Base-by-base conservation (phyloP, 148 eudicot species). In the Hydrangea macrophylla region DNA sequence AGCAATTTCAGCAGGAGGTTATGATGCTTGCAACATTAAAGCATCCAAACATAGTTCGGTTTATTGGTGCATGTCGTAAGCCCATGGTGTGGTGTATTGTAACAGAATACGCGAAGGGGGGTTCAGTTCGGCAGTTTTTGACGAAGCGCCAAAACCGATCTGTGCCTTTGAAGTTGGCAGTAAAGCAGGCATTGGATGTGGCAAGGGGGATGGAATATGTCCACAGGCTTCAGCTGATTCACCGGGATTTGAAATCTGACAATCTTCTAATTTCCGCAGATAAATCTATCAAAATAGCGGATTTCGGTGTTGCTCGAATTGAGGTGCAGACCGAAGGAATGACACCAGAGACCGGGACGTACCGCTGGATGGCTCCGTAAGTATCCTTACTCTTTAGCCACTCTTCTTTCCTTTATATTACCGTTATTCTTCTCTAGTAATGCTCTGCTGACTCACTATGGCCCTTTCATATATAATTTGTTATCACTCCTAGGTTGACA, bases 301-400 rank as follows among this genome's bases (percentile, higher is more conserved):
- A 94, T 83, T 94, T 94, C 78, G 98, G 98, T 58, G 98, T 94
- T 59, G 98, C 97, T 63, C 83, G 98, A 68, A 94, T 94, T 71
- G 98, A 94, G 81, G 98, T 90, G 74, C 97, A 90, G 83, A 86
- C 97, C 17, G 98, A 94, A 79, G 98, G 98, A 60, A 93, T 93
- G 98, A 93, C 98, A 53, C 98, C 98, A 35, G 98, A 94, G 69
- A 94, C 98, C 0, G 98, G 98, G 70, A 94, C 98, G 12, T 94
- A 94, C 70, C 98, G 98, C 58, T 94, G 98, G 98, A 94, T 94
- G 98, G 98, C 98, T 78, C 98, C 98, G 98, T 94, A 83, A 86
- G 97, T 55, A 59, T 69, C 73, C 30, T 31, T 27, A 48, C 57
- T 65, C 70, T 44, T 55, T 20, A 32, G 2, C 10, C n/a, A 15